These are phyloP conservation scores for Rhizopogon roseolus DNA, from an alignment of 768 basidiomycete genomes.

Conservation along the genomic window DNA sequence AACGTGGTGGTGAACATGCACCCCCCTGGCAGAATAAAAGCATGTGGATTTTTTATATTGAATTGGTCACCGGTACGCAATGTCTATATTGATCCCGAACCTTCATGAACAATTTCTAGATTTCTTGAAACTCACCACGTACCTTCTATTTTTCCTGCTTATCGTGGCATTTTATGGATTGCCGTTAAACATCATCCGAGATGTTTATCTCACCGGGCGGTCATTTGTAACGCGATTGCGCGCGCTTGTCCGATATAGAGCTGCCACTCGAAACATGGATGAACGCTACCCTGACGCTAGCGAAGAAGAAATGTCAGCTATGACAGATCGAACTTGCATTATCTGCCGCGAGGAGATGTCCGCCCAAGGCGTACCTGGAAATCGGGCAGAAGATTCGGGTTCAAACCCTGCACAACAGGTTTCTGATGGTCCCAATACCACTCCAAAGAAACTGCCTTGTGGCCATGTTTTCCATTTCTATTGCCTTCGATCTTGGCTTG, in stretches of 20 bases:
- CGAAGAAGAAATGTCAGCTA: conserved; percentile 71
- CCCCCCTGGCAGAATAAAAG: conserved; percentile 98
- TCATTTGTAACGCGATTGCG: conserved; percentile 87
- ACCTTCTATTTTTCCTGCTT: conserved; percentile 89
- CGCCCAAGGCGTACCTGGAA: conserved; percentile 27
- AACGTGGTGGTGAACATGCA: conserved; percentile 76
- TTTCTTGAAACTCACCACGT: conserved; percentile 89
- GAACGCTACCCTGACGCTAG: conserved; percentile 91
- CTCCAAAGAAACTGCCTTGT: conserved; percentile 94
- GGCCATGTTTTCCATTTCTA: conserved; percentile 98
- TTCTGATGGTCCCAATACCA: conserved; percentile 81
- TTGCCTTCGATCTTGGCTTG: conserved; percentile 95
- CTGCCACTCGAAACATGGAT: conserved; percentile 96
- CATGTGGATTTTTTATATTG: conserved; percentile 95
- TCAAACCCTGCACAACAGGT: conserved; percentile 14
- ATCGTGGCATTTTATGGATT: conserved; percentile 94
- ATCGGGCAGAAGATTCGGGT: conserved; percentile 16
- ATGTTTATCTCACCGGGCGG: conserved; percentile 92
- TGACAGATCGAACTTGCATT: conserved; percentile 92
- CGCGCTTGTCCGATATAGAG: conserved; percentile 87
- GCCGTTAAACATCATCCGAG: conserved; percentile 93
- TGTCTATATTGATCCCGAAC: conserved; percentile 1
- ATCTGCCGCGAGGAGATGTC: conserved; percentile 97
- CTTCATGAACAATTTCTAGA: conserved; percentile 42
- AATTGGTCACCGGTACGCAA: conserved; percentile 76